Base-by-base conservation (phyloP, 306 rosid genomes). In the Castanospermum australe region DNA sequence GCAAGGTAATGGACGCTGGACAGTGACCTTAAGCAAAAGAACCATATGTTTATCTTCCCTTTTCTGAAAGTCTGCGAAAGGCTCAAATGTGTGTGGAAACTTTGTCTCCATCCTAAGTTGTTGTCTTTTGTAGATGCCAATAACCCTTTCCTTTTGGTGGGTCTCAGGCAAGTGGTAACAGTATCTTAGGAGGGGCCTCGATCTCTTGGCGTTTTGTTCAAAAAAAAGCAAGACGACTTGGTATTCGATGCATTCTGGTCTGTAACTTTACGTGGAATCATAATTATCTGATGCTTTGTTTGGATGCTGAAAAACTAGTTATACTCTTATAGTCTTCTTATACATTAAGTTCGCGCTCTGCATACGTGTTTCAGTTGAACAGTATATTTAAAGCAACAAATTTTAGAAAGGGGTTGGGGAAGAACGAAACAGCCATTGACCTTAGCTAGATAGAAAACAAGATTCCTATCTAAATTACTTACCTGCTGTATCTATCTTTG, bases 21-120 rank as follows among this genome's bases (percentile, higher is more conserved):
- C 61, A 84, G 70, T 65, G 86, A 84, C 78, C 42, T 66, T 81
- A 42, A 73, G 76, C 50, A 75, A 83, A 81, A 76, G 75, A 83
- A 81, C 54, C 84, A 48, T 85, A 67, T 64, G 77, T 73, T 63
- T 12, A 45, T 48, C 35, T 59, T 60, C 50, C 56, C 84, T 79
- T 85, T 87, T 79, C 85, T 85, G 81, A 81, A 89, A 89, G 87
- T 76, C 87, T 79, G 89, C 84, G 74, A 89, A 89, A 85, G 90
- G 5, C 76, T 85, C 81, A 63, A 64, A 67, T 55, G 75, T 71
- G 75, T 84, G 88, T 87, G 65, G 83, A 83, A 89, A 89, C 78
- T 85, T 87, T 87, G 93, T 87, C 93, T 89, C 84, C 66, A 21
- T 55, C n/a, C 64, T 35, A 35, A 77, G 72, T 85, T 63, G 30